These are phyloP conservation scores for Aegilops umbellulata DNA, from an alignment of 176 grass and related monocot species.

Conservation along the genomic window DNA sequence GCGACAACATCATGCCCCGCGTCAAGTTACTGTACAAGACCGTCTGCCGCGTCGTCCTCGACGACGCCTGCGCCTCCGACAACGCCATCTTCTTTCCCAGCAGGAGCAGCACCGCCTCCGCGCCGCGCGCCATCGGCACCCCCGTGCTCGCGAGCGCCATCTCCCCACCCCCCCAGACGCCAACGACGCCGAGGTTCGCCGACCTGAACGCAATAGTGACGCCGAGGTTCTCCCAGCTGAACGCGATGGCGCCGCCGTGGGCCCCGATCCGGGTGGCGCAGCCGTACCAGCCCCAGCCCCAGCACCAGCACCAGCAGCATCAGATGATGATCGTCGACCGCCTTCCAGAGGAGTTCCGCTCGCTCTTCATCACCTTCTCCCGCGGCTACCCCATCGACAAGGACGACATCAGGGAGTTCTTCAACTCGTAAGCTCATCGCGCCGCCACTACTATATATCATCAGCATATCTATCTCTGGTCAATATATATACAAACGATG, in stretches of 20 bases:
- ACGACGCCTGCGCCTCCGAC: neutral
- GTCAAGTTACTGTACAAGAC: slow-evolving; percentile 39
- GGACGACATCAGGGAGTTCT: slow-evolving; percentile 55
- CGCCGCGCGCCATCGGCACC: neutral
- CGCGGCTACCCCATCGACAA: slow-evolving; percentile 55
- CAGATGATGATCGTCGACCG: neutral
- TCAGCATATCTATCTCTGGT: neutral
- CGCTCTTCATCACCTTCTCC: slow-evolving; percentile 80
- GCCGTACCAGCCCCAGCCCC: neutral
- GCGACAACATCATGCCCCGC: slow-evolving; percentile 3
- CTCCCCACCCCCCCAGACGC: neutral
- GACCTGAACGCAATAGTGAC: too few relatives aligned
- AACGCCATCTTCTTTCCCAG: neutral
- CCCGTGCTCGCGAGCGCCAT: neutral
- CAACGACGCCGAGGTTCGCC: neutral
- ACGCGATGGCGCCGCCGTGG: slow-evolving; percentile 58
- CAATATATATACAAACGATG: neutral
- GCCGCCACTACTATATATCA: neutral
- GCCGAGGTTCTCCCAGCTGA: slow-evolving; percentile 11
- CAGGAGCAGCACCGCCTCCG: neutral
- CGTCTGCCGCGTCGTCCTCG: slow-evolving; percentile 47
- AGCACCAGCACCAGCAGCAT: neutral
- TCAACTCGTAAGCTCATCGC: slow-evolving; percentile 47
- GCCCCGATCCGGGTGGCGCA: neutral
- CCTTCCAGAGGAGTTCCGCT: slow-evolving; percentile 48